Conservation (phyloP, 2,329 filamentous ascomycete species). For the Piedraia hortae region DNA sequence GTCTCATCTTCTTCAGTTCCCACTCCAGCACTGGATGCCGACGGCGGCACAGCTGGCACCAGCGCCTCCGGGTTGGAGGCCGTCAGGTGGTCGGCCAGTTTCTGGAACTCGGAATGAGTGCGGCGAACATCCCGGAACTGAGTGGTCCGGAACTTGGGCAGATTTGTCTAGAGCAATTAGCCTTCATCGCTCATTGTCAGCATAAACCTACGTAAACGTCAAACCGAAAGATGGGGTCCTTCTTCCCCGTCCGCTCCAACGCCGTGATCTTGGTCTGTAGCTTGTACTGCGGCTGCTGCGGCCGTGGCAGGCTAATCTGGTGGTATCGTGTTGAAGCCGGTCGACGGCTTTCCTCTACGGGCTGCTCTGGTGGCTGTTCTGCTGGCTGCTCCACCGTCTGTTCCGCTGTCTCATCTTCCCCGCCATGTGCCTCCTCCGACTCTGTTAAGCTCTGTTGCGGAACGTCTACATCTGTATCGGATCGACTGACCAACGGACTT, state of each 20-base stretch:
- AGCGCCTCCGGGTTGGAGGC: conserved; percentile 92
- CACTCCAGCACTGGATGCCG: conserved; percentile 77
- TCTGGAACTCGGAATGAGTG: conserved; percentile 83
- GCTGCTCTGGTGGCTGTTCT: conserved; percentile 9
- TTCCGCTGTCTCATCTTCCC: neutral
- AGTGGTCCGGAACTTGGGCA: conserved; percentile 91
- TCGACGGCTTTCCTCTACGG: conserved; percentile 8
- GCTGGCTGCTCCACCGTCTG: conserved; percentile 7
- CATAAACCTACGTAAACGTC: conserved; percentile 60
- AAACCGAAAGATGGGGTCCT: conserved; percentile 81
- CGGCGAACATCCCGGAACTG: conserved; percentile 94
- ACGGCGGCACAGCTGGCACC: conserved; percentile 79
- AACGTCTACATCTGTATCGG: conserved; percentile 16
- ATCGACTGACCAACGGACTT: conserved; percentile 25
- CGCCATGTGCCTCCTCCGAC: conserved; percentile 5
- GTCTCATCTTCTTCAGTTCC: conserved; percentile 89
- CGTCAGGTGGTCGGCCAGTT: conserved; percentile 84
- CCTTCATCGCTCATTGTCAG: conserved; percentile 1
- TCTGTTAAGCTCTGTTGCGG: conserved; percentile 8
- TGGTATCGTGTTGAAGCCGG: conserved; percentile 10
- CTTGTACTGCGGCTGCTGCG: conserved; percentile 24
- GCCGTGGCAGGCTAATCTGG: conserved; percentile 5
- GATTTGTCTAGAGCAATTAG: conserved; percentile 45
- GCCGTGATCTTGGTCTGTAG: conserved; percentile 87
- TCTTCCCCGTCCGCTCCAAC: conserved; percentile 75